A percentile compares a stretch with the other conserved stretches of the same genome.
phyloP scores from a whole-genome alignment of 2,329 filamentous ascomycete species.

The Sporothrix luriei region DNA sequence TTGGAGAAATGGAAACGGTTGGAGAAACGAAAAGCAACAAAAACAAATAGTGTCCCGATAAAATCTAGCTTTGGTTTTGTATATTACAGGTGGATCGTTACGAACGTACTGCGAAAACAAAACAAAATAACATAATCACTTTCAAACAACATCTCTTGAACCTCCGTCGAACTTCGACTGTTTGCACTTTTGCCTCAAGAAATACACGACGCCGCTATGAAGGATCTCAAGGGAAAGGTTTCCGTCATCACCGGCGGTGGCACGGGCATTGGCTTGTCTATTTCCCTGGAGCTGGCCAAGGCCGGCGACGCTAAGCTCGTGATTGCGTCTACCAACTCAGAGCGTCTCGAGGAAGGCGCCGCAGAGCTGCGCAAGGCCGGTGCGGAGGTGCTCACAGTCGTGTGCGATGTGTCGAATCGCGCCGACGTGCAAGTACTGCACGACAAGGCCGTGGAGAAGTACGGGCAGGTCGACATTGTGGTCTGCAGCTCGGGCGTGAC shows the following conservation, averaged over 20 bases:
- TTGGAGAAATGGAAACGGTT: neutral
- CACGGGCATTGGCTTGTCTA: constrained; percentile 29
- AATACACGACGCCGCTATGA: neutral
- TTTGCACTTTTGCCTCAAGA: neutral
- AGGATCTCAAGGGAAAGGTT: constrained; percentile 29
- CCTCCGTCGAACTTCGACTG: neutral
- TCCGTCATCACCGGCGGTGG: constrained; percentile 30
- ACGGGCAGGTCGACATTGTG: constrained; percentile 26
- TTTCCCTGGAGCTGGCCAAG: constrained; percentile 27
- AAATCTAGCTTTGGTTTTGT: neutral
- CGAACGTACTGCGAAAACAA: neutral
- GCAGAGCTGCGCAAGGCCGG: constrained; percentile 28
- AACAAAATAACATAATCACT: neutral
- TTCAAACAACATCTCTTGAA: neutral
- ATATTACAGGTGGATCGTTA: neutral
- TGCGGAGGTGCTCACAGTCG: constrained; percentile 23
- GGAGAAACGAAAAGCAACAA: neutral
- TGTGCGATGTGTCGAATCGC: constrained; percentile 28
- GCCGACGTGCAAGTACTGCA: constrained; percentile 26
- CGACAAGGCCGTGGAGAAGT: constrained; percentile 17
- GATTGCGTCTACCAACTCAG: constrained; percentile 29
- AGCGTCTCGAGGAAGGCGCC: constrained; percentile 28
- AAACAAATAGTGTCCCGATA: neutral
- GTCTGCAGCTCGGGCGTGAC: constrained; percentile 29
- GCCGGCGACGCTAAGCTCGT: constrained; percentile 30